Evolutionary conservation across 2,329 filamentous ascomycete species (phyloP), one percentile per base, ranked within the genome.

Genomic region (Colletotrichum echinochloae): DNA sequence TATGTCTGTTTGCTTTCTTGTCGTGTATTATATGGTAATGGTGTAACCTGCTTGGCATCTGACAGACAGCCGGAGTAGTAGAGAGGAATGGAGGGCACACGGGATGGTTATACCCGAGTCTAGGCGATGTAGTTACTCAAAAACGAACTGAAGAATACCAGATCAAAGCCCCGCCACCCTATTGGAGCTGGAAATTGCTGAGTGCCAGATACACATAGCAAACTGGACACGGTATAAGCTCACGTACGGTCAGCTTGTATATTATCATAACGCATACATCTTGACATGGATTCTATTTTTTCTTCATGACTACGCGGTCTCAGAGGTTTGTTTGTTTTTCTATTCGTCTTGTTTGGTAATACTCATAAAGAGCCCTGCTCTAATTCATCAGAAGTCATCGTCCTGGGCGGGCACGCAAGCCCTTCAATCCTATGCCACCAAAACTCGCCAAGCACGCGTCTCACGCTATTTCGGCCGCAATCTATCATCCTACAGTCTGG

Each of bases 401-500:
- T 59, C 37, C 37, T 23, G 2, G 9, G 28, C 6, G 44, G 30
- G 28, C 44, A 44, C n/a, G 16, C 11, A 16, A 23, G n/a, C 46
- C 35, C 59, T 16, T 39, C 18, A 3, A 41, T 41, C 30, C 2
- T 20, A 12, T 20, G 14, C 35, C 12, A n/a, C 30, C 33, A n/a
- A 26, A 4, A 65, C 54, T 39, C 51, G 44, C 3, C 52, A n/a
- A 48, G 52, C 35, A 33, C 26, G n/a, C 39, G 20, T 41, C 35
- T 62, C 39, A 63, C 48, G 23, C 35, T 56, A 35, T 23, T 60
- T 46, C 39, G 33, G 56, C 49, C 56, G 7, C 60, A 28, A 37
- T 57, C 51, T 57, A 67, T 56, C 48, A 67, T 62, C 35, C 44
- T 70, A 62, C 64, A 62, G 33, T 67, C 63, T 67, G 56, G 12